Evolutionary conservation across 2,329 filamentous ascomycete species (phyloP).

Genomic region (Paraconiothyrium sp.): DNA sequence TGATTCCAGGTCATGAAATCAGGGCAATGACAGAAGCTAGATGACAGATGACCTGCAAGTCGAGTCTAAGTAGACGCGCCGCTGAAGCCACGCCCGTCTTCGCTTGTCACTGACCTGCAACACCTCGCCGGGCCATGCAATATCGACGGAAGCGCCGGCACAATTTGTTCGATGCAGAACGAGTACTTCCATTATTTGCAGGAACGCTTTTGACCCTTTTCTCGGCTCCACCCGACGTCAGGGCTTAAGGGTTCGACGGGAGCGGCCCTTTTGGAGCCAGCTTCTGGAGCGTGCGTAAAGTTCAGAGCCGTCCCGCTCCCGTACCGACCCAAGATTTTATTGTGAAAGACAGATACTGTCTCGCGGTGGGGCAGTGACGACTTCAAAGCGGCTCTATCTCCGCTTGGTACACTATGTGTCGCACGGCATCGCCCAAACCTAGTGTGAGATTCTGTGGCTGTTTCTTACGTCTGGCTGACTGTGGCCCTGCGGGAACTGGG

Average conservation of each 20-base stretch:
- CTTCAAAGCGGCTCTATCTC: constrained; percentile 19
- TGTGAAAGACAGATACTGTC: not conserved
- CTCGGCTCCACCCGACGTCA: constrained; percentile 36
- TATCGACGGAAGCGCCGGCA: constrained; percentile 4
- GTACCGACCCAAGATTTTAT: constrained; percentile 29
- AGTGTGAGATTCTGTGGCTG: constrained; percentile 19
- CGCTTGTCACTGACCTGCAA: constrained; percentile 12
- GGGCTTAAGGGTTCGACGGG: constrained; percentile 30
- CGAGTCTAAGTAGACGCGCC: constrained; percentile 4
- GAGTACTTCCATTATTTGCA: not conserved
- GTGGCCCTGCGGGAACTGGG: constrained; percentile 24
- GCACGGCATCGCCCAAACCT: constrained; percentile 9
- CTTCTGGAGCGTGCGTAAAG: constrained; percentile 44
- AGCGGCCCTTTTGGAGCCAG: constrained; percentile 37
- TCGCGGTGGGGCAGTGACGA: constrained; percentile 3
- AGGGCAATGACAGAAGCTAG: constrained; percentile 14
- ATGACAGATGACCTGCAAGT: constrained; percentile 20
- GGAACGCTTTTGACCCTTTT: constrained; percentile 17
- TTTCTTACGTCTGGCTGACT: constrained; percentile 34
- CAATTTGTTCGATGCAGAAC: not conserved
- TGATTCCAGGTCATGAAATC: constrained; percentile 7
- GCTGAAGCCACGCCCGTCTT: constrained; percentile 22
- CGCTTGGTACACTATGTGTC: constrained; percentile 17
- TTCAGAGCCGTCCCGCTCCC: constrained; percentile 39
- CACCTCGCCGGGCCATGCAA: constrained; percentile 1